Percentiles rank a stretch among this genome's conserved stretches.
Evolutionary conservation across 164 flowering plant genomes (phyloP).

Genomic region (Kalanchoe fedtschenkoi): DNA sequence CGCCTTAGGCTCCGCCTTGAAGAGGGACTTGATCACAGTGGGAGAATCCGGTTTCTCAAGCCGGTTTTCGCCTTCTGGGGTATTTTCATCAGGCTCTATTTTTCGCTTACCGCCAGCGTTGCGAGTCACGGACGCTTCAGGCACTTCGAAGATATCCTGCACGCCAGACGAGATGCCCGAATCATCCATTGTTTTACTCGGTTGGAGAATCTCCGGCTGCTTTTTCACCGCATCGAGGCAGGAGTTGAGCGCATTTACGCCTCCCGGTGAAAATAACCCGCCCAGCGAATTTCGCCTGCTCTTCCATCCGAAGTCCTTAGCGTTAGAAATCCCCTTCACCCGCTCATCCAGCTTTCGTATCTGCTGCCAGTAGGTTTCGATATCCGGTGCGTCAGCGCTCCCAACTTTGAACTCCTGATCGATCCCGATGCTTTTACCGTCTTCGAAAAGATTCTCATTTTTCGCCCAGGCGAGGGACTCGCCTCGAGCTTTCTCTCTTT

Average conservation of each 20-base stretch:
- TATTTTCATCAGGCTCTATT: conserved; percentile 13
- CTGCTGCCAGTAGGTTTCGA: conserved; percentile 43
- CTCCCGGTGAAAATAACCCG: conserved; percentile 1
- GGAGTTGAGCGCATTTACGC: conserved; percentile 7
- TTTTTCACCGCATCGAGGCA: conserved; percentile 12
- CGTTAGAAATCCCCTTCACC: conserved; percentile 34
- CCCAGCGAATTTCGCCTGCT: conserved; percentile 9
- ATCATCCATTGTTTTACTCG: conserved; percentile 13
- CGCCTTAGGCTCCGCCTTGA: conserved; percentile 20
- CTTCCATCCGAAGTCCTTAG: conserved; percentile 12
- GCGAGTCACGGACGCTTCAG: conserved; percentile 16
- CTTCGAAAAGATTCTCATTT: conserved; percentile 14
- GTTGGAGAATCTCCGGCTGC: neutral
- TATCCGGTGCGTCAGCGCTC: conserved; percentile 12
- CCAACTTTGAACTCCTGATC: conserved; percentile 18
- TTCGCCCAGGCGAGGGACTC: conserved; percentile 11
- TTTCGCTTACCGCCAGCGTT: conserved; percentile 8
- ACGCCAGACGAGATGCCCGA: conserved; percentile 17
- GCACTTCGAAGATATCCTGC: conserved; percentile 70
- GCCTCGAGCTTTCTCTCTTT: conserved; percentile 13
- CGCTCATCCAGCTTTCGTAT: conserved; percentile 41
- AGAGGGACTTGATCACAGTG: conserved; percentile 6
- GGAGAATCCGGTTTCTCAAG: conserved; percentile 23
- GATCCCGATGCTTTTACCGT: conserved; percentile 10
- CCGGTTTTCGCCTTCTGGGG: conserved; percentile 19